phyloP scores from a whole-genome alignment of 116 monocot species.

The Papilionanthe hybrid region DNA sequence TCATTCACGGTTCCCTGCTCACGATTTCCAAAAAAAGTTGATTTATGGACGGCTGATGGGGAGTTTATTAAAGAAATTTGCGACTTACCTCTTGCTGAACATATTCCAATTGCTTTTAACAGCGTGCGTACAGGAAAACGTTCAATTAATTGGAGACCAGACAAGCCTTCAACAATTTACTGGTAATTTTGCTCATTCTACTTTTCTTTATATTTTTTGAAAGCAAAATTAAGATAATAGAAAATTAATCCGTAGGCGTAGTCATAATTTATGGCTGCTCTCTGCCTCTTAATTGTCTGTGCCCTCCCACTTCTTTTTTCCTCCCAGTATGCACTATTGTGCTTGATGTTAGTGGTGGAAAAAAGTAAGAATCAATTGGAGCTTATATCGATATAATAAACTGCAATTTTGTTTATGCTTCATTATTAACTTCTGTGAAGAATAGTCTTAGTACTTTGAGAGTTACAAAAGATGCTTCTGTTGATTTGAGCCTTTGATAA shows the following conservation, averaged over 20 bases:
- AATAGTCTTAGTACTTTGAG: conserved; percentile 73
- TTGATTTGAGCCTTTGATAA: conserved; percentile 70
- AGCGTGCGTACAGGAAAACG: conserved; percentile 91
- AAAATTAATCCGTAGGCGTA: background rate
- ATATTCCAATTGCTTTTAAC: conserved; percentile 81
- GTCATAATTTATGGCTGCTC: background rate
- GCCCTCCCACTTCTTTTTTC: background rate
- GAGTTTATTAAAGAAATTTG: conserved; percentile 86
- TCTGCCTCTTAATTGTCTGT: background rate
- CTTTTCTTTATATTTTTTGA: background rate
- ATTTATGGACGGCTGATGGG: conserved; percentile 81
- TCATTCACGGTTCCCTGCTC: conserved; percentile 86
- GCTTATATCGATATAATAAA: conserved; percentile 52
- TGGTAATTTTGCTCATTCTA: conserved; percentile 47
- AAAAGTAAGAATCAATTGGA: conserved; percentile 61
- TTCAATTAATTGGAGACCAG: conserved; percentile 91
- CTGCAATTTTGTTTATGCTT: conserved; percentile 58
- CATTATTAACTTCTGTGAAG: conserved; percentile 73
- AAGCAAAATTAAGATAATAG: background rate
- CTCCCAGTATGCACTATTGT: background rate
- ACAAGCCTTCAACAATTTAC: conserved; percentile 86
- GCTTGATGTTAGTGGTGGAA: conserved; percentile 16
- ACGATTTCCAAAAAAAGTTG: conserved; percentile 90
- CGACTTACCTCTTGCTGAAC: conserved; percentile 96
- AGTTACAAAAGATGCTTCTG: conserved; percentile 75